Percentiles rank a stretch among this genome's conserved stretches.
These are phyloP conservation scores for Agrocybe chaxingu DNA, from an alignment of 768 basidiomycete species.

Conservation along the genomic window DNA sequence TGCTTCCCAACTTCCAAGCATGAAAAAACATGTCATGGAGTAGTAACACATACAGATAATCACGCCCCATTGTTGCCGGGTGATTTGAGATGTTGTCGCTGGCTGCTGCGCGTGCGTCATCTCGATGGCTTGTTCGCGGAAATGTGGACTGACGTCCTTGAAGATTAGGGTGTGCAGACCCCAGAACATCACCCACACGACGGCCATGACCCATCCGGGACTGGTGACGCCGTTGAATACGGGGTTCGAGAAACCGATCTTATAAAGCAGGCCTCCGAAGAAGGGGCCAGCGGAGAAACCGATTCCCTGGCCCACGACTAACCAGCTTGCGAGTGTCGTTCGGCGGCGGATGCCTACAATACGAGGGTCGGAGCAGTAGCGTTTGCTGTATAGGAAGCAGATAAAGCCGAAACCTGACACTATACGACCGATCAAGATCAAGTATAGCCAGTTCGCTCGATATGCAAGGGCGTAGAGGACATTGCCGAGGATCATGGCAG, in stretches of 20 bases:
- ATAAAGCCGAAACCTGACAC: slow-evolving; percentile 60
- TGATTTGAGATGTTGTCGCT: slow-evolving; percentile 7
- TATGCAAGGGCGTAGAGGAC: slow-evolving; percentile 64
- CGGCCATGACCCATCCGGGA: slow-evolving; percentile 64
- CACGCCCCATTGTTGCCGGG: slow-evolving; percentile 41
- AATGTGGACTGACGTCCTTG: slow-evolving; percentile 32
- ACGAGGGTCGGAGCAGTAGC: slow-evolving; percentile 69
- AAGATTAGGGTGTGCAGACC: slow-evolving; percentile 29
- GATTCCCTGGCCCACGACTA: slow-evolving; percentile 59
- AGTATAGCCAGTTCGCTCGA: slow-evolving; percentile 54
- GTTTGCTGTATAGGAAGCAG: slow-evolving; percentile 65
- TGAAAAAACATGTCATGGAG: slow-evolving; percentile 67
- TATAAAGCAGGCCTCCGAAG: slow-evolving; percentile 59
- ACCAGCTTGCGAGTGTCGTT: slow-evolving; percentile 59
- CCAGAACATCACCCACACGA: slow-evolving; percentile 52
- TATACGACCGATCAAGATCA: slow-evolving; percentile 70
- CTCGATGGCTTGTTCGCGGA: slow-evolving; percentile 27
- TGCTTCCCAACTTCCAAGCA: slow-evolving; percentile 67
- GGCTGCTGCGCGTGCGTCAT: slow-evolving; percentile 31
- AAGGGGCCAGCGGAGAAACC: slow-evolving; percentile 66
- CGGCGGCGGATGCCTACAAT: slow-evolving; percentile 62
- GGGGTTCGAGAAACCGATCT: slow-evolving; percentile 49
- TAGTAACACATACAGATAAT: slow-evolving; percentile 67
- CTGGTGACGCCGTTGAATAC: slow-evolving; percentile 69
- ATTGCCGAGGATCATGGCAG: slow-evolving; percentile 50